These are phyloP conservation scores for Xylaria cubensis DNA, from an alignment of 495 filamentous ascomycete genomes.

Conservation along the genomic window DNA sequence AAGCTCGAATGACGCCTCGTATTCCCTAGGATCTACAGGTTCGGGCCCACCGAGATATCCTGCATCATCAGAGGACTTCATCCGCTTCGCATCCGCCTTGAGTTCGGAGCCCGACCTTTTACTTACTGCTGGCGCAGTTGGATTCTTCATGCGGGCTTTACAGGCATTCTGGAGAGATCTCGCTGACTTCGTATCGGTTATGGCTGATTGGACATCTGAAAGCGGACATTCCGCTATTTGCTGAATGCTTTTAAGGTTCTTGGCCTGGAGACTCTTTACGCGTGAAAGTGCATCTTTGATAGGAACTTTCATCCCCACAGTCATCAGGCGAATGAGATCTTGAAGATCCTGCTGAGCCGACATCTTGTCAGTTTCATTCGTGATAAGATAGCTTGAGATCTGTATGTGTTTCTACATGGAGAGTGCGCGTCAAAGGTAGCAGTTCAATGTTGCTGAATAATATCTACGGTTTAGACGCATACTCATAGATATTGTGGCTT, in stretches of 20 bases:
- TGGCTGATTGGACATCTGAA: slow-evolving; percentile 60
- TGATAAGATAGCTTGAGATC: neutral
- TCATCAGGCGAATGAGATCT: slow-evolving; percentile 76
- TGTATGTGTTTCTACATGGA: neutral
- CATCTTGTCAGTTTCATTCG: slow-evolving; percentile 42
- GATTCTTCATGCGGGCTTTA: slow-evolving; percentile 65
- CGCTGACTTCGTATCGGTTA: slow-evolving; percentile 73
- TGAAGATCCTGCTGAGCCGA: slow-evolving; percentile 67
- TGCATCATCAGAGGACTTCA: slow-evolving; percentile 42
- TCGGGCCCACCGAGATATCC: slow-evolving; percentile 44
- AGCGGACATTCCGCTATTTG: slow-evolving; percentile 67
- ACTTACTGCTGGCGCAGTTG: slow-evolving; percentile 30
- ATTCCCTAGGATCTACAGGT: slow-evolving; percentile 62
- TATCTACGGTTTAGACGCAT: neutral
- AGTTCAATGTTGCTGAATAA: neutral
- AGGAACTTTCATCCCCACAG: slow-evolving; percentile 72
- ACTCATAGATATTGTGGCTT: slow-evolving; percentile 4
- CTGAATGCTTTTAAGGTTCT: slow-evolving; percentile 65
- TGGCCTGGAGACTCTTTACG: slow-evolving; percentile 69
- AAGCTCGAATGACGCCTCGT: slow-evolving; percentile 70
- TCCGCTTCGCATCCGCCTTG: slow-evolving; percentile 49
- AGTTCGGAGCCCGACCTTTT: slow-evolving; percentile 47
- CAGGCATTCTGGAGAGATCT: slow-evolving; percentile 70
- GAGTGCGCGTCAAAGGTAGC: neutral
- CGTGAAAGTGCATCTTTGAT: slow-evolving; percentile 73